Percentiles rank a stretch among this genome's conserved stretches.
These are phyloP conservation scores for Auricularia cornea DNA, from an alignment of 768 basidiomycete species.

Conservation along the genomic window DNA sequence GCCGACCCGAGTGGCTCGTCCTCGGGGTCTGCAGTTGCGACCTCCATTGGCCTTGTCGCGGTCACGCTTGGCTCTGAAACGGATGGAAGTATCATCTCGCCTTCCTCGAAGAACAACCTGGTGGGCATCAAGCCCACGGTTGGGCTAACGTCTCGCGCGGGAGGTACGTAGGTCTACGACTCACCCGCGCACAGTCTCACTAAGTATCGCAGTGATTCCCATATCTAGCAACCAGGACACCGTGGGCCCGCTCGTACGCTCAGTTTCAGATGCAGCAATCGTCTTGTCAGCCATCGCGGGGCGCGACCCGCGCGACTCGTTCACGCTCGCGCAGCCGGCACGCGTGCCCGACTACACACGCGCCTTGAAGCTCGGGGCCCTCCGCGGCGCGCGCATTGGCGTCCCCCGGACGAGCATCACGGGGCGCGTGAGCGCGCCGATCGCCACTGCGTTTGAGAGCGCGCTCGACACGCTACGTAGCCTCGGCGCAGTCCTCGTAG, in stretches of 20 bases:
- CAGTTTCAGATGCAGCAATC: slow-evolving; percentile 31
- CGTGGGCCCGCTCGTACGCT: slow-evolving; percentile 24
- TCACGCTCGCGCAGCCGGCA: slow-evolving; percentile 36
- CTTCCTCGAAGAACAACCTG: slow-evolving; percentile 33
- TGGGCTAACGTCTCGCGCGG: slow-evolving; percentile 32
- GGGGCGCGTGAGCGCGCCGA: slow-evolving; percentile 7
- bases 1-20: slow-evolving; percentile 24
- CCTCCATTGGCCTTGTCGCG: background rate
- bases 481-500: slow-evolving; percentile 44
- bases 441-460: slow-evolving; percentile 30
- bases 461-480: slow-evolving; percentile 29
- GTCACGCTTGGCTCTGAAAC: slow-evolving; percentile 33
- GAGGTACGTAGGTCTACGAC: slow-evolving; percentile 17
- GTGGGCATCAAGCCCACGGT: slow-evolving; percentile 34
- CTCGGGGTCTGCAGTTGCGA: background rate
- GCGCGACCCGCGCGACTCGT: slow-evolving; percentile 33
- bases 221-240: slow-evolving; percentile 35
- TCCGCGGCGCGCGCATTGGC: slow-evolving; percentile 42
- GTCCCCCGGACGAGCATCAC: slow-evolving; percentile 35
- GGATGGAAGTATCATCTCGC: slow-evolving; percentile 37
- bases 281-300: slow-evolving; percentile 34
- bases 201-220: slow-evolving; percentile 31
- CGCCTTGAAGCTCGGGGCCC: slow-evolving; percentile 39
- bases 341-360: slow-evolving; percentile 47
- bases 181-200: background rate